Conservation (phyloP, 2,329 filamentous ascomycete genomes). For the Cordyceps cicadae region DNA sequence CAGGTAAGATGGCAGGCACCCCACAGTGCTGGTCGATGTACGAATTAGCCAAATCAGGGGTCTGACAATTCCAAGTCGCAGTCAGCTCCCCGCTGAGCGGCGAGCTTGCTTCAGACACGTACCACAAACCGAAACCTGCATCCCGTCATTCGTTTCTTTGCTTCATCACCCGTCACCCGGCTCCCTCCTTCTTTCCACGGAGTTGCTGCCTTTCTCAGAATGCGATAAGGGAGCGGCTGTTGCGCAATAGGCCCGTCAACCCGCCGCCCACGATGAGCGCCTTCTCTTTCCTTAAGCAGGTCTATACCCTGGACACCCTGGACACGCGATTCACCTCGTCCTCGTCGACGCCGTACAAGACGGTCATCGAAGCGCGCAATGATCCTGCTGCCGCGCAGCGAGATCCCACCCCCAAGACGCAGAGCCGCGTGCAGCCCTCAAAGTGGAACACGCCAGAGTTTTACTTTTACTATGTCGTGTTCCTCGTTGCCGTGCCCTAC, state of each 20-base stretch:
- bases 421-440: slow-evolving; percentile 45
- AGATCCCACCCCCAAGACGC: slow-evolving; percentile 28
- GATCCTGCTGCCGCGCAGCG: slow-evolving; percentile 31
- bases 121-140: background rate
- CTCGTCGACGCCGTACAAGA: slow-evolving; percentile 58
- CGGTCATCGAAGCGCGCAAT: slow-evolving; percentile 42
- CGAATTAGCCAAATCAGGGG: slow-evolving; percentile 10
- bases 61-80: slow-evolving; percentile 6
- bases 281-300: slow-evolving; percentile 36
- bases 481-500: slow-evolving; percentile 59
- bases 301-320: slow-evolving; percentile 59
- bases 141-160: background rate
- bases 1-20: background rate
- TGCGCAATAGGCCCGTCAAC: background rate
- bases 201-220: background rate
- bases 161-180: background rate
- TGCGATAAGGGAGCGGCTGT: background rate
- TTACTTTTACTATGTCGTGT: slow-evolving; percentile 66
- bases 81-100: background rate
- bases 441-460: slow-evolving; percentile 87
- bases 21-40: background rate
- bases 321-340: slow-evolving; percentile 59
- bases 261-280: slow-evolving; percentile 28
- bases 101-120: background rate
- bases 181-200: background rate